Evolutionary conservation across 352 stramenopile species (phyloP).

Genomic region (Poterioochromonas sp.): DNA sequence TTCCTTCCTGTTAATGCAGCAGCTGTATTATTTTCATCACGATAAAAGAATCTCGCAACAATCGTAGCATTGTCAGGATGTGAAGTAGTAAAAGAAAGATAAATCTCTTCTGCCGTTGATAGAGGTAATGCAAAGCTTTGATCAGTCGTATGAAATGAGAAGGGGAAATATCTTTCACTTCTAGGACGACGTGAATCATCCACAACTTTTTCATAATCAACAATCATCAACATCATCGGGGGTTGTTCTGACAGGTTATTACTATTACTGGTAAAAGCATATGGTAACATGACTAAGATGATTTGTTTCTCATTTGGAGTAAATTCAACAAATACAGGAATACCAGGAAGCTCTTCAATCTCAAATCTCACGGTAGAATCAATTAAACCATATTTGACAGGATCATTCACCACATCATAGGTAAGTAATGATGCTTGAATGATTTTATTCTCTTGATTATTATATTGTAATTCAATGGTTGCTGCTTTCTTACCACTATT

Average conservation of each 20-base stretch:
- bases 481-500: neutral
- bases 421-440: neutral
- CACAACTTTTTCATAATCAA: too few species aligned
- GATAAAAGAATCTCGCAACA: neutral
- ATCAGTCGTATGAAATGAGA: too few species aligned
- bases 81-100: neutral
- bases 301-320: neutral
- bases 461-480: neutral
- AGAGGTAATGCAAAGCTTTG: too few species aligned
- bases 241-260: too few species aligned
- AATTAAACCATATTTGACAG: neutral
- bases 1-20: neutral
- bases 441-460: neutral
- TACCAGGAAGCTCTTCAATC: neutral
- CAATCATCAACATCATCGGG: too few species aligned
- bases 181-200: too few species aligned
- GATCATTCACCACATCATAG: slow-evolving; percentile 6
- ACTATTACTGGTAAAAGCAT: neutral
- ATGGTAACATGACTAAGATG: neutral
- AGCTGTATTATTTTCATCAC: neutral
- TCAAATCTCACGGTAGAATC: neutral
- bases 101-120: neutral
- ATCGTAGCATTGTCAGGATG: slow-evolving; percentile 6
- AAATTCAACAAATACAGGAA: neutral
- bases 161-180: too few species aligned